Base-by-base conservation (phyloP, 1,284 basidiomycete genomes). In the Ceratorhiza oryzae-sativae region DNA sequence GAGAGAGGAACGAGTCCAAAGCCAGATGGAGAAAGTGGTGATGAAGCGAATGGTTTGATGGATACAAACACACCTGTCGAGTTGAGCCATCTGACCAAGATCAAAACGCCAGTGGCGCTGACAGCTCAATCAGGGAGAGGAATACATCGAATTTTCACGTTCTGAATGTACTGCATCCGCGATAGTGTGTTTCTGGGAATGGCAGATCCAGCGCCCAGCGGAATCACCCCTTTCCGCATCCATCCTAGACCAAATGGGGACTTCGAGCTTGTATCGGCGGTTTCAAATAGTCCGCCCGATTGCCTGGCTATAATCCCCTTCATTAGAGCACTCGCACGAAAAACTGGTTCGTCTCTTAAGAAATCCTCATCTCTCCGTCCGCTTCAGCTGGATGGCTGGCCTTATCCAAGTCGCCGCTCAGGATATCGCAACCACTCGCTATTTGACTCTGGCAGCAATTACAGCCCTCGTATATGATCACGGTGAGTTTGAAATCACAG, bases 401-500 rank as follows among this genome's bases (percentile, higher is more conserved):
- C 20, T 51, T 3, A 20, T 67, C 18, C 49, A 67, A 45, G 36
- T 13, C 23, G 20, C 39, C 18, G 63, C 41, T 27, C 25, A 36
- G 8, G 63, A 67, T 45, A 25, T 67, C 30, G 13, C 20, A 3
- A 18, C 30, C 49, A 67, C 63, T 55, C 63, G 63, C 18, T 67
- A 67, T 30, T 34, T 55, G 23, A 67, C 63, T 20, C 32, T 53
- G 12, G 63, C 49, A 42, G 63, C 63, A 36, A 53, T 67, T 8
- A 67, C 63, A 27, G 39, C 55, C 10, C 49, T 67, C 13, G 1
- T 67, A 10, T 67, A 55, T 45, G 63, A 67, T 25, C 53, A 56
- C n/a, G 53, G 53, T 56, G 13, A 18, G 53, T 30, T 8, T 5
- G 15, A 30, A 53, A 39, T 13, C 36, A 51, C 15, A 6, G 12